Base-by-base conservation (phyloP, 164 flowering plant genomes). In the Stephania japonica region DNA sequence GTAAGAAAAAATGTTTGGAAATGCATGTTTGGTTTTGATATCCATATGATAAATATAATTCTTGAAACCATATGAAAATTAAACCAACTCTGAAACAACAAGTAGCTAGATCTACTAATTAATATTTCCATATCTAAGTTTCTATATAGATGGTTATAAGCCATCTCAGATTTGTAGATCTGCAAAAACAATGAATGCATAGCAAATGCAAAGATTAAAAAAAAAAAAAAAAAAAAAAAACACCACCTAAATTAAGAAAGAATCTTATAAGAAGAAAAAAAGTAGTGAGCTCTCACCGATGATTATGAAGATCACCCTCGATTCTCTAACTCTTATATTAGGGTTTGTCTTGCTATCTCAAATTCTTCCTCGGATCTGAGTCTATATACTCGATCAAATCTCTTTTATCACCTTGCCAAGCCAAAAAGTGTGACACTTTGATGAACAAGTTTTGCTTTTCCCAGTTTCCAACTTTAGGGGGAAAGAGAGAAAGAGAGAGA, bases 311-410 rank as follows among this genome's bases (percentile, higher is more conserved):
- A 69, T 24, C 16, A 59, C 42, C 42, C 25, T 68, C 69, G 62
- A 24, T 63, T 41, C 68, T 70, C 47, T 62, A 18, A n/a, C 12
- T 71, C 12, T 71, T 19, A 26, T 13, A 43, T 2, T 32, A 32
- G 38, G 16, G 12, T 23, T 25, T 23, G 65, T 23, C 65, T 64
- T 69, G 42, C 61, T n/a, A 27, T 24, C 63, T 19, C 19, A 42
- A 69, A 64, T 38, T 70, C 42, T 43, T 74, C 56, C 27, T 69
- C 66, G 71, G 81, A 78, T 78, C 81, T 75, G 73, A 32, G 63
- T 75, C 68, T 25, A 59, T 56, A 24, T 7, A 38, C 21, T 32
- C 70, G 12, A 44, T 47, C 53, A 16, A 32, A 32, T 32, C 38
- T 32, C 1, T 32, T 32, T 32, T 32, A 47, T 12, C 18, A 19